Conservation (phyloP, 2,329 filamentous ascomycete genomes). For the Epichloe sibirici region DNA sequence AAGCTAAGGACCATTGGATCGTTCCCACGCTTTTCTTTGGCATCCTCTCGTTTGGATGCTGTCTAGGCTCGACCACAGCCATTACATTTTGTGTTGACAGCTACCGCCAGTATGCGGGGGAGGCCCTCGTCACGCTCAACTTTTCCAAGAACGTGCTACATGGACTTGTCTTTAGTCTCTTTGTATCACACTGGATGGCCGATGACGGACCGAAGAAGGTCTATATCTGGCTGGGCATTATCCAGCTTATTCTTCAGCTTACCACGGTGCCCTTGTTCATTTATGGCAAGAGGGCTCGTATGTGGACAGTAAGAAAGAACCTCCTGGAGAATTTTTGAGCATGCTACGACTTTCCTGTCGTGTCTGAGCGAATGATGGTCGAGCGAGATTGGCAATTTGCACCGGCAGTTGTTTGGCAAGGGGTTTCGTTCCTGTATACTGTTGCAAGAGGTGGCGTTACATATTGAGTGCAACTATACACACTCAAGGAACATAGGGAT, state of each 20-base stretch:
- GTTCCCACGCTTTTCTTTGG: conserved; percentile 92
- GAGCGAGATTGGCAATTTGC: background rate
- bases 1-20: conserved; percentile 68
- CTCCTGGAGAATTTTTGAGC: conserved; percentile 63
- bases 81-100: conserved; percentile 93
- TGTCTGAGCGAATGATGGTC: background rate
- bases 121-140: conserved; percentile 87
- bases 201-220: conserved; percentile 63
- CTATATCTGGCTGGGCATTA: conserved; percentile 72
- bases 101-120: conserved; percentile 90
- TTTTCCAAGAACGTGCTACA: conserved; percentile 92
- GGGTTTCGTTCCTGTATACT: too few relatives aligned
- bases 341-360: too few relatives aligned
- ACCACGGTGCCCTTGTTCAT: conserved; percentile 87
- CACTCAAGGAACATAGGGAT: background rate
- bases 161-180: conserved; percentile 77
- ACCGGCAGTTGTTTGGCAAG: background rate
- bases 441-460: background rate
- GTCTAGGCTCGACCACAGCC: conserved; percentile 75
- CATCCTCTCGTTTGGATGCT: conserved; percentile 82
- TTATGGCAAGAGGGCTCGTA: conserved; percentile 76
- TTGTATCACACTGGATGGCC: conserved; percentile 76
- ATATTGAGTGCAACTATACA: background rate
- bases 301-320: conserved; percentile 86
- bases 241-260: conserved; percentile 65